Evolutionary conservation across 2,329 filamentous ascomycete species (phyloP).

Genomic region (Botrytis porri): DNA sequence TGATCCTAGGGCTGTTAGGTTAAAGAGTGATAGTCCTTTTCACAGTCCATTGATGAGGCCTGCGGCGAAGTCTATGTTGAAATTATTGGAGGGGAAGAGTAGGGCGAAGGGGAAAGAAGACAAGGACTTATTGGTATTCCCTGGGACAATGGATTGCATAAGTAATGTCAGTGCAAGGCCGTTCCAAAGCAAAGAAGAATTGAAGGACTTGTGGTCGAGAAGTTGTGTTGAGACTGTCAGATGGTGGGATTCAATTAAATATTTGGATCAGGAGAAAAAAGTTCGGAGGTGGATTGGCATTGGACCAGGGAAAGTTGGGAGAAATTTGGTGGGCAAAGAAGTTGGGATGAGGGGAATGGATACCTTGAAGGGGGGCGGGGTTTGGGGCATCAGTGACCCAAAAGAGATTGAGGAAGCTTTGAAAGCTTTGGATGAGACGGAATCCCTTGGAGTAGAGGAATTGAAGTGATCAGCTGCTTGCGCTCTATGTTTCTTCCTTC

Average conservation of each 20-base stretch:
- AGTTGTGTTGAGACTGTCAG: slow-evolving; percentile 88
- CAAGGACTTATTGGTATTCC: slow-evolving; percentile 70
- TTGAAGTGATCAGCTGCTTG: slow-evolving; percentile 20
- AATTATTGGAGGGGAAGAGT: slow-evolving; percentile 60
- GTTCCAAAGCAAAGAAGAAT: slow-evolving; percentile 67
- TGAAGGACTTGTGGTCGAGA: slow-evolving; percentile 75
- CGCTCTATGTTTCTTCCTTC: not conserved
- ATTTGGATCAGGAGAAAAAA: slow-evolving; percentile 78
- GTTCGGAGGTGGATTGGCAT: slow-evolving; percentile 88
- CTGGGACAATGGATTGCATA: slow-evolving; percentile 71
- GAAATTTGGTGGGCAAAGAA: slow-evolving; percentile 92
- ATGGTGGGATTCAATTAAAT: slow-evolving; percentile 93
- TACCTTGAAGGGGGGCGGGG: slow-evolving; percentile 79
- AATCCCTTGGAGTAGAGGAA: slow-evolving; percentile 37
- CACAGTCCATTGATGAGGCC: slow-evolving; percentile 91
- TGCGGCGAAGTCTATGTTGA: slow-evolving; percentile 70
- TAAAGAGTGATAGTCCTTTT: slow-evolving; percentile 87
- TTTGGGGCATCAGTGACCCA: slow-evolving; percentile 87
- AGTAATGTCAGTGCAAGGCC: slow-evolving; percentile 83
- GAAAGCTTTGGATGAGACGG: slow-evolving; percentile 63
- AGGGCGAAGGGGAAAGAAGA: slow-evolving; percentile 51
- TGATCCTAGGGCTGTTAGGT: slow-evolving; percentile 79
- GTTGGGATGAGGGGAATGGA: slow-evolving; percentile 82
- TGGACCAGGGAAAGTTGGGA: slow-evolving; percentile 87
- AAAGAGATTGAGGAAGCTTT: slow-evolving; percentile 69